A percentile compares a stretch with the other conserved stretches of the same genome.
Evolutionary conservation across 768 basidiomycete genomes (phyloP).

Genomic region (Leucocoprinus birnbaumii): DNA sequence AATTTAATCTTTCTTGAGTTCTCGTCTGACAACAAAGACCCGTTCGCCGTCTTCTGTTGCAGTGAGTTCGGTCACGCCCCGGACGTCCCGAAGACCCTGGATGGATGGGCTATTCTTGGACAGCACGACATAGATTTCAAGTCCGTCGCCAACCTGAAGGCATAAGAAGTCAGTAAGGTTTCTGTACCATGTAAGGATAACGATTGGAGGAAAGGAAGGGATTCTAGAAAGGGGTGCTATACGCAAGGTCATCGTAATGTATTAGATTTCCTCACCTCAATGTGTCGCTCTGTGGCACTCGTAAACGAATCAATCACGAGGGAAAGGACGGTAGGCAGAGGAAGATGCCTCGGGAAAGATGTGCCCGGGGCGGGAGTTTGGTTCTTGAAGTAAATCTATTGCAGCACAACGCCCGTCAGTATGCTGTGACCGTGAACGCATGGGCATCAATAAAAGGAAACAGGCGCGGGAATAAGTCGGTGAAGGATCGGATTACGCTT

Average conservation of each 20-base stretch:
- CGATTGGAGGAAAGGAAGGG: too few relatives aligned
- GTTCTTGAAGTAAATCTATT: slow-evolving; percentile 97
- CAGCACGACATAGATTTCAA: slow-evolving; percentile 88
- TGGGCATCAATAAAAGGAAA: slow-evolving; percentile 20
- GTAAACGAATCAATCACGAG: slow-evolving; percentile 97
- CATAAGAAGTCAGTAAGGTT: slow-evolving; percentile 13
- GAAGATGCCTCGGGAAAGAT: slow-evolving; percentile 77
- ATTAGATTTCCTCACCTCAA: slow-evolving; percentile 61
- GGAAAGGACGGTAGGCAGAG: slow-evolving; percentile 73
- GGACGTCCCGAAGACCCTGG: slow-evolving; percentile 53
- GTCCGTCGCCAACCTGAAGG: slow-evolving; percentile 85
- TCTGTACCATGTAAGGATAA: neutral
- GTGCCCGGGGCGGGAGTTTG: slow-evolving; percentile 73
- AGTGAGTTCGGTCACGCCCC: slow-evolving; percentile 63
- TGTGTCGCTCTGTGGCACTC: slow-evolving; percentile 96
- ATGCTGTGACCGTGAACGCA: slow-evolving; percentile 10
- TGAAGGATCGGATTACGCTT: slow-evolving; percentile 38
- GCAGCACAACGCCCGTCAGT: slow-evolving; percentile 20
- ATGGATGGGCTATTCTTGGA: slow-evolving; percentile 57
- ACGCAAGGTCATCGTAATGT: too few relatives aligned
- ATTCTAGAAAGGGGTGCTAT: too few relatives aligned
- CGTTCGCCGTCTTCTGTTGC: slow-evolving; percentile 64
- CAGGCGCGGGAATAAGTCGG: slow-evolving; percentile 41
- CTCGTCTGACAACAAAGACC: slow-evolving; percentile 71
- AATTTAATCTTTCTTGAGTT: slow-evolving; percentile 78